A percentile compares a stretch with the other conserved stretches of the same genome.
Evolutionary conservation across 306 rosid genomes (phyloP).

Genomic region (Trifolium repens): DNA sequence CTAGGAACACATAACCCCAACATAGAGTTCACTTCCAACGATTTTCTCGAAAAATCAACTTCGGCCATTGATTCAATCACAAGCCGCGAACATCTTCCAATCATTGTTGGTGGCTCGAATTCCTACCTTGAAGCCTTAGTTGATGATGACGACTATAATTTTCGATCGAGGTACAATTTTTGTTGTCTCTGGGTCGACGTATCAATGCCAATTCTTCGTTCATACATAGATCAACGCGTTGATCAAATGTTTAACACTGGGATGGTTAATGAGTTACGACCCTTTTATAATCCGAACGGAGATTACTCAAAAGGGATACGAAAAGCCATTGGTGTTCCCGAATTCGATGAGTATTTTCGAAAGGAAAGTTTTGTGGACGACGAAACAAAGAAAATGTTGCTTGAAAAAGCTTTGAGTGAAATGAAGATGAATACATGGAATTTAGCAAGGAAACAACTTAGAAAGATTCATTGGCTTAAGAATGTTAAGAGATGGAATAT

Average conservation of each 20-base stretch:
- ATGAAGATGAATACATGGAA: slow-evolving; percentile 64
- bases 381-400: slow-evolving; percentile 24
- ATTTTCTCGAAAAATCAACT: slow-evolving; percentile 57
- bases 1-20: slow-evolving; percentile 61
- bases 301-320: slow-evolving; percentile 68
- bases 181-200: slow-evolving; percentile 85
- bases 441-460: slow-evolving; percentile 64
- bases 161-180: slow-evolving; percentile 61
- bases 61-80: slow-evolving; percentile 53
- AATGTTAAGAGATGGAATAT: slow-evolving; percentile 70
- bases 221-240: slow-evolving; percentile 61
- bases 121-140: slow-evolving; percentile 74
- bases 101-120: slow-evolving; percentile 92
- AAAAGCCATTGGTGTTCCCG: slow-evolving; percentile 87
- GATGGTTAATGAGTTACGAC: slow-evolving; percentile 63
- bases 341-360: slow-evolving; percentile 69
- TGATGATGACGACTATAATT: slow-evolving; percentile 55
- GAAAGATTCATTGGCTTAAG: slow-evolving; percentile 60
- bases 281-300: slow-evolving; percentile 51
- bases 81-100: slow-evolving; percentile 52
- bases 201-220: slow-evolving; percentile 49
- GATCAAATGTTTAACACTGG: slow-evolving; percentile 70
- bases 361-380: slow-evolving; percentile 43
- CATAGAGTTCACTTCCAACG: slow-evolving; percentile 57
- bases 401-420: slow-evolving; percentile 54